These are phyloP conservation scores for Xylaria sp. DNA, from an alignment of 495 filamentous ascomycete species.

Conservation along the genomic window DNA sequence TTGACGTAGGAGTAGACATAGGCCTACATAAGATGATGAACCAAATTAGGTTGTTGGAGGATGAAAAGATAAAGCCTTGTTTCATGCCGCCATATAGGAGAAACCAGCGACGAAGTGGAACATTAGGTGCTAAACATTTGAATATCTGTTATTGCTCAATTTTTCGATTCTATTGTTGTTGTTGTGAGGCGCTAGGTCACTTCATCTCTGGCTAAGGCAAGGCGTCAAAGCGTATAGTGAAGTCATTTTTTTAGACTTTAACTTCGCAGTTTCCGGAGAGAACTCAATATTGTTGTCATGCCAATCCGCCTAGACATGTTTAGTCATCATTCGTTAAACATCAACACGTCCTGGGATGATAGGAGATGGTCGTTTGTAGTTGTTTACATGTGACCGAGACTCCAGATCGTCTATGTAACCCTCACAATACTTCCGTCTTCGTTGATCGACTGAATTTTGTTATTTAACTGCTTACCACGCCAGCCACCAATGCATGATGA, in stretches of 20 bases:
- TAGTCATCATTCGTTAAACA: not conserved
- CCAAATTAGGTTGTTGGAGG: not conserved
- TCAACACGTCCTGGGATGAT: not conserved
- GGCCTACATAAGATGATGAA: not conserved
- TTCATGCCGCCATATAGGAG: not conserved
- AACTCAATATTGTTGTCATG: not conserved
- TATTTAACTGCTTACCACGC: not conserved
- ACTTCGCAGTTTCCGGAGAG: not conserved
- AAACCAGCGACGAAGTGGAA: not conserved
- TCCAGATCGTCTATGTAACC: not conserved
- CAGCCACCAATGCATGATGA: not conserved
- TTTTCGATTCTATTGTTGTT: too few relatives aligned
- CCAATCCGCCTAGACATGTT: not conserved
- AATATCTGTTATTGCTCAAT: not conserved
- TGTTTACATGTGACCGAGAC: not conserved
- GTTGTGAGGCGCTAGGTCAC: not conserved
- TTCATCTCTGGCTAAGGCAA: not conserved
- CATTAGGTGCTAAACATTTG: not conserved
- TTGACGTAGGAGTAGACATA: not conserved
- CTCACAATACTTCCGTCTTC: conserved; percentile 8
- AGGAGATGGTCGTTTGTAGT: not conserved
- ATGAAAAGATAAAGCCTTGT: not conserved
- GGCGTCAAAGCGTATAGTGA: not conserved
- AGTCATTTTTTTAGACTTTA: not conserved
- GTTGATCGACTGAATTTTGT: not conserved